Percentiles rank a stretch among this genome's conserved stretches.
phyloP scores from a whole-genome alignment of 345 rosid species.

The Arabidopsis thaliana region DNA sequence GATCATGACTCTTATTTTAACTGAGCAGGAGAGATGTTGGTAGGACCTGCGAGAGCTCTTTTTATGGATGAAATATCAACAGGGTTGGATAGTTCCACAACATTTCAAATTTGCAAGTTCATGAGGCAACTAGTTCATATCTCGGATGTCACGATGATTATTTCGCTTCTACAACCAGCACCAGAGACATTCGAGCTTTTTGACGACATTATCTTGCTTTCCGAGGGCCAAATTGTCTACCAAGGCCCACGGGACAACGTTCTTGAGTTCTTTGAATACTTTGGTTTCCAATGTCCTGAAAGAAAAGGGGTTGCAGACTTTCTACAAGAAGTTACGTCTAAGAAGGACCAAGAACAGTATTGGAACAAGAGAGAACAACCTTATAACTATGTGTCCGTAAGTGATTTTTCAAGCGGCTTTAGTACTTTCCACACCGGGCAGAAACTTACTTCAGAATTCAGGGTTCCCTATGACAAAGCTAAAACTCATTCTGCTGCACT shows the following conservation, averaged over 20 bases:
- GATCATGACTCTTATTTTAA: slow-evolving; percentile 10
- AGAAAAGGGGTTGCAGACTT: slow-evolving; percentile 80
- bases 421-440: slow-evolving; percentile 57
- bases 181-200: slow-evolving; percentile 80
- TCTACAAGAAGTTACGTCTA: slow-evolving; percentile 77
- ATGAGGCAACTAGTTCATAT: slow-evolving; percentile 70
- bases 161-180: slow-evolving; percentile 84
- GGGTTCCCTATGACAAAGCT: slow-evolving; percentile 60
- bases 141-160: slow-evolving; percentile 61
- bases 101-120: slow-evolving; percentile 70
- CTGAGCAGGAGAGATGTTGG: slow-evolving; percentile 87
- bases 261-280: slow-evolving; percentile 66
- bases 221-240: slow-evolving; percentile 70
- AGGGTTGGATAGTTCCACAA: slow-evolving; percentile 87
- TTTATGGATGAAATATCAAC: slow-evolving; percentile 95
- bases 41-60: slow-evolving; percentile 82
- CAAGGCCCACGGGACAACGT: slow-evolving; percentile 70
- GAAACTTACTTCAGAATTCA: slow-evolving; percentile 50
- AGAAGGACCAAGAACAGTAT: slow-evolving; percentile 79
- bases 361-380: slow-evolving; percentile 62
- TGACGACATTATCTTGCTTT: slow-evolving; percentile 69
- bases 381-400: slow-evolving; percentile 56
- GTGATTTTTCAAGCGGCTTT: slow-evolving; percentile 56
- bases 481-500: slow-evolving; percentile 63
- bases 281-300: slow-evolving; percentile 76